phyloP scores from a whole-genome alignment of 2,329 filamentous ascomycete genomes.

The Orbilia quercus region DNA sequence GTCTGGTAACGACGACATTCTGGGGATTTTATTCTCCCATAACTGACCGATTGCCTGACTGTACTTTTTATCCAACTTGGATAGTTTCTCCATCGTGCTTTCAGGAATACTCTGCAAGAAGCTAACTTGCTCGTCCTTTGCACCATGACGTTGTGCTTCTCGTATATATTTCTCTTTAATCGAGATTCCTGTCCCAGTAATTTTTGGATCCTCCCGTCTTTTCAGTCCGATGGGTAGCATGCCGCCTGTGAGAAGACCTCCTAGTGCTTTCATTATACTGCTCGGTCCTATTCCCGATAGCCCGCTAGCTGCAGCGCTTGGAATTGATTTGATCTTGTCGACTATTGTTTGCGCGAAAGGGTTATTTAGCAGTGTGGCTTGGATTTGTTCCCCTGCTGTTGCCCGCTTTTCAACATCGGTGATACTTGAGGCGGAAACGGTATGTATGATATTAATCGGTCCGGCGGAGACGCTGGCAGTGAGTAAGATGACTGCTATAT shows the following conservation, averaged over 20 bases:
- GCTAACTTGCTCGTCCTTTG: background rate
- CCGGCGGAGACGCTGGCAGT: background rate
- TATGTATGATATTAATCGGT: background rate
- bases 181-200: background rate
- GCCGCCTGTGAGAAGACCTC: background rate
- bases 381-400: background rate
- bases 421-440: background rate
- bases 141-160: background rate
- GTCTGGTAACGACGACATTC: background rate
- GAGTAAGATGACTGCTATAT: background rate
- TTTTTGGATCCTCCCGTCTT: background rate
- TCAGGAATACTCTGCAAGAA: background rate
- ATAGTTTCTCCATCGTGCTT: background rate
- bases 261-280: background rate
- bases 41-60: background rate
- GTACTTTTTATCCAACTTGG: background rate
- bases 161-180: slow-evolving; percentile 8
- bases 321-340: background rate
- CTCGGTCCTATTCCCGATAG: background rate
- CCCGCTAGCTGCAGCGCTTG: background rate
- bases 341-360: background rate
- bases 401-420: background rate
- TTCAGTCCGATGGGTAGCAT: background rate
- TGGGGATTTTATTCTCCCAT: slow-evolving; percentile 2
- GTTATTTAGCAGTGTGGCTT: background rate